Evolutionary conservation across 1,284 basidiomycete species (phyloP).

Genomic region (Ustilago cynodontis): DNA sequence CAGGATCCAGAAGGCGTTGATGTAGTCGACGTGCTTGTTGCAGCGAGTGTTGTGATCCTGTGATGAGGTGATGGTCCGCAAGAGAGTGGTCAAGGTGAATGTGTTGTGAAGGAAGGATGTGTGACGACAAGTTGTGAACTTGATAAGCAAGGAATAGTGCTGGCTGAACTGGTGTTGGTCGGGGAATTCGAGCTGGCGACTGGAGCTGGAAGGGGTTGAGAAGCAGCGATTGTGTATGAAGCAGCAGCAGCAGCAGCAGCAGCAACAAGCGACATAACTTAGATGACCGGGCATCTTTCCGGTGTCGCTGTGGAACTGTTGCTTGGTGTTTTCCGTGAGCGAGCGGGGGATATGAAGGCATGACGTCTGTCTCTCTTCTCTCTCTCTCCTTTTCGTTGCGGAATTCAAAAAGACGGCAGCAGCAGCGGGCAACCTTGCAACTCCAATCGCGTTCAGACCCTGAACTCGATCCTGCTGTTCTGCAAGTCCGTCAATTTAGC

Average conservation of each 20-base stretch:
- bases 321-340: constrained; percentile 9
- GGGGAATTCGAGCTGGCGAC: constrained; percentile 7
- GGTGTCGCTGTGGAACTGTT: not conserved
- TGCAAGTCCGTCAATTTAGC: not conserved
- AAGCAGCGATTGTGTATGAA: constrained; percentile 8
- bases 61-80: too few relatives aligned
- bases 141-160: constrained; percentile 3
- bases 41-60: not conserved
- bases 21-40: not conserved
- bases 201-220: not conserved
- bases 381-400: constrained; percentile 3
- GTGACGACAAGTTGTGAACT: not conserved
- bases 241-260: too few relatives aligned
- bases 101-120: not conserved
- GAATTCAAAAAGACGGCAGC: not conserved
- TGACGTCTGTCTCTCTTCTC: constrained; percentile 2
- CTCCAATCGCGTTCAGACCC: constrained; percentile 2
- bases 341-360: not conserved
- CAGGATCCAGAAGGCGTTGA: not conserved
- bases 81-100: too few relatives aligned
- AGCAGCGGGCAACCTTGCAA: too few relatives aligned
- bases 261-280: not conserved
- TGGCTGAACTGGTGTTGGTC: constrained; percentile 12
- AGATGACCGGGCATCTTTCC: constrained; percentile 8
- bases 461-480: constrained; percentile 1